These are phyloP conservation scores for Spergularia azorica DNA, from an alignment of 179 eudicot genomes.

Conservation along the genomic window DNA sequence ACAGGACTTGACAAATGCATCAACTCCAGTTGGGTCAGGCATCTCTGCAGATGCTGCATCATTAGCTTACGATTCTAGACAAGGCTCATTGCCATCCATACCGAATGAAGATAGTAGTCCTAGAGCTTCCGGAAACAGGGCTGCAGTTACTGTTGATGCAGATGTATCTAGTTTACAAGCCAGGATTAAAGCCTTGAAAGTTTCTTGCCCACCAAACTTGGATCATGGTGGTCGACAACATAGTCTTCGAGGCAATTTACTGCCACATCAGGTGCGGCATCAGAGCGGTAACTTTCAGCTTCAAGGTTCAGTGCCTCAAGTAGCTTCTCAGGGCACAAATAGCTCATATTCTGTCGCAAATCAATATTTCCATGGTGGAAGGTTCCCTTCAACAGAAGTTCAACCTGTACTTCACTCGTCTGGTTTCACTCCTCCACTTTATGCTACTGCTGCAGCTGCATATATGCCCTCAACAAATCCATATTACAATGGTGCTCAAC, in stretches of 20 bases:
- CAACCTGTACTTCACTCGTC: slow-evolving; percentile 44
- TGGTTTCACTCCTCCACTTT: slow-evolving; percentile 41
- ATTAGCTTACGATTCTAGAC: slow-evolving; percentile 32
- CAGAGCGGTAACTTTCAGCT: slow-evolving; percentile 32
- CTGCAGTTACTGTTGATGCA: slow-evolving; percentile 29
- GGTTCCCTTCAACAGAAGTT: slow-evolving; percentile 35
- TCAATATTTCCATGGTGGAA: slow-evolving; percentile 36
- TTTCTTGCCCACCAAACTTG: slow-evolving; percentile 38
- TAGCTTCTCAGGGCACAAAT: slow-evolving; percentile 36
- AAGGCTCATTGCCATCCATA: slow-evolving; percentile 29
- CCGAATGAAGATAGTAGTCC: slow-evolving; percentile 30
- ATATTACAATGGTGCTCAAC: slow-evolving; percentile 39
- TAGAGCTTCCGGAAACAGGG: slow-evolving; percentile 28
- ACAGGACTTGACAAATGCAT: slow-evolving; percentile 25
- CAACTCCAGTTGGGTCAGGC: slow-evolving; percentile 24
- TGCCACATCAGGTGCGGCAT: slow-evolving; percentile 34
- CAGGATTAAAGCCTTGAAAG: slow-evolving; percentile 38
- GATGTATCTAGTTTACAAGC: slow-evolving; percentile 37
- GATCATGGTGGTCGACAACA: slow-evolving; percentile 36
- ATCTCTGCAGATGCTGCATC: slow-evolving; percentile 22
- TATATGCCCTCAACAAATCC: slow-evolving; percentile 44
- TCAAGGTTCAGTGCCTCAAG: slow-evolving; percentile 39
- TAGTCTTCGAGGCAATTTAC: slow-evolving; percentile 32
- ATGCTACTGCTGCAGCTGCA: slow-evolving; percentile 36
- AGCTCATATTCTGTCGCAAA: slow-evolving; percentile 29